These are phyloP conservation scores for Zygosaccharomyces bailii DNA, from an alignment of 805 yeast species.

Conservation along the genomic window DNA sequence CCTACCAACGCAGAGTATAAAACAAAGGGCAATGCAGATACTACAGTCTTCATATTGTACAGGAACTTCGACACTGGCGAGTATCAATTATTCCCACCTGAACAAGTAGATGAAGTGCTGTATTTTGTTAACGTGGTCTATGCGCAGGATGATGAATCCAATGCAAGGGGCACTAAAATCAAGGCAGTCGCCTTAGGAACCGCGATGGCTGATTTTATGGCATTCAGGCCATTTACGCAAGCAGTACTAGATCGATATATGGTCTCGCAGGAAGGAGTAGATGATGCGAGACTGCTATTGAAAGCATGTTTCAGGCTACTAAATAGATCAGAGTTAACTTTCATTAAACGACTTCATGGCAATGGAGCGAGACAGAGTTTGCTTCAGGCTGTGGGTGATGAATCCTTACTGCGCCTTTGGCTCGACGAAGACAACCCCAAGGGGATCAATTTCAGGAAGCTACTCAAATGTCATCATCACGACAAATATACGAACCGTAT, in stretches of 20 bases:
- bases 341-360: conserved; percentile 18
- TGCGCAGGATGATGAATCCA: conserved; percentile 40
- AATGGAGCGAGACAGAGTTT: conserved; percentile 22
- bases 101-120: conserved; percentile 36
- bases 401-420: conserved; percentile 10
- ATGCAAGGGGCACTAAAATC: conserved; percentile 57
- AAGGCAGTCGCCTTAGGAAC: conserved; percentile 60
- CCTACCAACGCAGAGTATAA: conserved; percentile 56
- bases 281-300: conserved; percentile 13
- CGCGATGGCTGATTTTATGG: conserved; percentile 47
- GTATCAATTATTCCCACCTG: conserved; percentile 30
- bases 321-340: conserved; percentile 28
- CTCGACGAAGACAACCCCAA: conserved; percentile 7
- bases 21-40: conserved; percentile 50
- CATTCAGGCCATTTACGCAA: conserved; percentile 56
- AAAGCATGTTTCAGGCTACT: conserved; percentile 26
- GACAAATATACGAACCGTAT: conserved; percentile 26
- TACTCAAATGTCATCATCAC: conserved; percentile 12
- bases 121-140: conserved; percentile 58
- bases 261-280: conserved; percentile 14
- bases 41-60: conserved; percentile 53
- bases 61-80: conserved; percentile 26
- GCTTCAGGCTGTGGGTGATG: conserved; percentile 23
- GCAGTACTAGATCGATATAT: conserved; percentile 44
- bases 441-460: conserved; percentile 14